Base-by-base conservation (phyloP, 192 early-diverging fungal species). In the Linnemannia elongata region DNA sequence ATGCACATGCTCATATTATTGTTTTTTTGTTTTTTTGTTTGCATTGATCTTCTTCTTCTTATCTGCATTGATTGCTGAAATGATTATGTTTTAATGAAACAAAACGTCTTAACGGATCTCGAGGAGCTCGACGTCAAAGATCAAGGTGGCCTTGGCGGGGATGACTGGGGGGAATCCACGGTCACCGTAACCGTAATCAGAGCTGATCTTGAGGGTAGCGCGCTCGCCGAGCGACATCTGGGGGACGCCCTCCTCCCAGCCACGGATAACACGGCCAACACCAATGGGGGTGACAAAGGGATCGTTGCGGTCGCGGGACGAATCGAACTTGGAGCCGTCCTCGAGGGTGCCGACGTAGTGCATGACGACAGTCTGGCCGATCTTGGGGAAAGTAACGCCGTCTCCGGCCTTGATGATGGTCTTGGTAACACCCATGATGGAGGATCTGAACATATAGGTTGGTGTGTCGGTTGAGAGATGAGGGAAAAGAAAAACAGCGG, bases 231-330 rank as follows among this genome's bases (percentile, higher is more conserved):
- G 77, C 72, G 94, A 96, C 93, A 99, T 93, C 87, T 97, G 91
- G 41, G 96, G 96, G 79, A 98, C 97, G 90, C 88, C 90, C 82
- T 92, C 90, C 75, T 93, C 91, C 91, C 91, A 93, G 36, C 91
- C 83, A 52, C 89, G 82, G 90, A 99, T 98, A 78, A 99, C 97
- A 82, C 94, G 96, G 10, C 97, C 96, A 60, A 97, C 95, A 85
- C 98, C 98, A 74, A 99, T 98, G n/a, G 85, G 90, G 91, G 94
- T 96, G 33, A 89, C 90, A 81, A 98, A 99, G 69, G 97, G 95
- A 76, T 95, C 79, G 55, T 91, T 90, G 88, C 97, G 97, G 89
- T 98, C 93, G 78, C 88, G 84, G 77, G 96, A 96, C 75, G 95
- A 96, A 88, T 99, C 98, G 81, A 99, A 99, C 88, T 94, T 92